Evolutionary conservation across 495 filamentous ascomycete species (phyloP).

Genomic region (Penicillium lagena): DNA sequence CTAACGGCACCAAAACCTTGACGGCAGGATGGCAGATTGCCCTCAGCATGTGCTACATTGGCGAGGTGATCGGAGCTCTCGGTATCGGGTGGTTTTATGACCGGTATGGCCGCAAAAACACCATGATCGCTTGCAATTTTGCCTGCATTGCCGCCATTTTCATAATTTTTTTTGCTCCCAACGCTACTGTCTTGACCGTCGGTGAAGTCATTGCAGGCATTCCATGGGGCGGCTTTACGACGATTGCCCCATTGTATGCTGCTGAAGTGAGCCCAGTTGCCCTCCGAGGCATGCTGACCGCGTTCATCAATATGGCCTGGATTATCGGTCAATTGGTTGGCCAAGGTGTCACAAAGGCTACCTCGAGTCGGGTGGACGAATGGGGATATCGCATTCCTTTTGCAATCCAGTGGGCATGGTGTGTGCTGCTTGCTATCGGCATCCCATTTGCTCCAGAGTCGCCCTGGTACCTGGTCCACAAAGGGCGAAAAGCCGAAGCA

Average conservation of each 20-base stretch:
- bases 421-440: slow-evolving; percentile 55
- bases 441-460: slow-evolving; percentile 61
- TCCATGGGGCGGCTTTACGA: slow-evolving; percentile 70
- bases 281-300: slow-evolving; percentile 63
- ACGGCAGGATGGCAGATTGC: slow-evolving; percentile 54
- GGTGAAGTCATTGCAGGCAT: slow-evolving; percentile 66
- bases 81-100: slow-evolving; percentile 61
- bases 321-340: slow-evolving; percentile 63
- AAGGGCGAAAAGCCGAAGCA: slow-evolving; percentile 52
- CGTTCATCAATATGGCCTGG: slow-evolving; percentile 71
- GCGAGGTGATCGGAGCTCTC: slow-evolving; percentile 63
- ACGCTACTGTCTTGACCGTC: slow-evolving; percentile 53
- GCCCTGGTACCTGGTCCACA: slow-evolving; percentile 69
- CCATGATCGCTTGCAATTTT: slow-evolving; percentile 52
- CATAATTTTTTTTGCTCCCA: slow-evolving; percentile 61
- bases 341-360: slow-evolving; percentile 56
- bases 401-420: slow-evolving; percentile 69
- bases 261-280: slow-evolving; percentile 63
- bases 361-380: slow-evolving; percentile 39
- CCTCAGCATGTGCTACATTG: slow-evolving; percentile 52
- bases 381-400: slow-evolving; percentile 60
- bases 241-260: slow-evolving; percentile 64
- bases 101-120: slow-evolving; percentile 54
- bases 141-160: slow-evolving; percentile 52
- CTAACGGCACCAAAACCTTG: slow-evolving; percentile 31